These are phyloP conservation scores for Annona squamosa DNA, from an alignment of 164 flowering plant species.

Conservation along the genomic window DNA sequence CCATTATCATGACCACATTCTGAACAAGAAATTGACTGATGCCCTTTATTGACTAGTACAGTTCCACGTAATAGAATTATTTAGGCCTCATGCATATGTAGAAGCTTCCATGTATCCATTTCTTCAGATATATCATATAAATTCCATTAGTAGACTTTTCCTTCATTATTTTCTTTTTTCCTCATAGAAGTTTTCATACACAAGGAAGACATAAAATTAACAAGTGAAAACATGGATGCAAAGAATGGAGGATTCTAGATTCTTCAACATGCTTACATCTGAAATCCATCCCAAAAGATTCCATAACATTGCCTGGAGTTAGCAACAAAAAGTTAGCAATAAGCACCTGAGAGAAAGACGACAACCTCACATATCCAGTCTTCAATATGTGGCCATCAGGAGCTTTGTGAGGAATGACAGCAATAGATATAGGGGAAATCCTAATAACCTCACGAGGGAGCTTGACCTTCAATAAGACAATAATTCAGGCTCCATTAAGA, in stretches of 20 bases:
- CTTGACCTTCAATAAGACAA: constrained; percentile 51
- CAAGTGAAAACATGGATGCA: neutral
- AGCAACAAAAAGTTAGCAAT: neutral
- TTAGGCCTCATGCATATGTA: no score
- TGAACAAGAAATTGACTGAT: no score
- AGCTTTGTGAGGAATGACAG: constrained; percentile 67
- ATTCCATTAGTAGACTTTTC: no score
- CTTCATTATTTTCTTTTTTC: no score
- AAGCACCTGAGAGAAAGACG: constrained; percentile 85
- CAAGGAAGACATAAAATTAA: neutral
- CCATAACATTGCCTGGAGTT: neutral
- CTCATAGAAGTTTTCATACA: no score
- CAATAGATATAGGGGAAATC: constrained; percentile 73
- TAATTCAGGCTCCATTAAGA: no score
- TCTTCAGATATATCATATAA: no score
- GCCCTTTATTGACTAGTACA: no score
- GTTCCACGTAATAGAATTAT: no score
- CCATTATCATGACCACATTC: no score
- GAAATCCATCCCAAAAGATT: neutral
- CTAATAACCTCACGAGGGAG: constrained; percentile 77
- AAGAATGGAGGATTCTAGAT: neutral
- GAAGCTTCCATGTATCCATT: no score
- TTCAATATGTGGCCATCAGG: constrained; percentile 70
- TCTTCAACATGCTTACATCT: neutral
- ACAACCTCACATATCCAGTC: constrained; percentile 83